Base-by-base conservation (phyloP, 2,329 filamentous ascomycete genomes). In the Fusarium begoniae region DNA sequence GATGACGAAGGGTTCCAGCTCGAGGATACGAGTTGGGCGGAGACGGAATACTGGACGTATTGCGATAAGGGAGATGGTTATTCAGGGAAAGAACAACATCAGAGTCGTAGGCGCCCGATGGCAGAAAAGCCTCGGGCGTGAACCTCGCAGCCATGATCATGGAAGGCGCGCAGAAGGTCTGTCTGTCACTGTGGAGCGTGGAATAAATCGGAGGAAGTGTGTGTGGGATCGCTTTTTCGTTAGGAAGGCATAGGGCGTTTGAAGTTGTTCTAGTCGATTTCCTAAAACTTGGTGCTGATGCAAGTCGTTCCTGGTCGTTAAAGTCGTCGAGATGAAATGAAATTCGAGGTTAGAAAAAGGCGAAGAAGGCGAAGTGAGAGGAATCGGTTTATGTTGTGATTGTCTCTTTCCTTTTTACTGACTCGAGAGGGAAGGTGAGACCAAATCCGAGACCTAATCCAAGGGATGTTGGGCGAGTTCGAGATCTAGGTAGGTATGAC, bases 121-220 rank as follows among this genome's bases (percentile, higher is more conserved):
- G 78, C 70, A 79, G 63, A 70, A 79, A 79, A 53, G 77, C 75
- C 57, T 78, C 76, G 54, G 78, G 69, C 32, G 73, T 75, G 50
- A 79, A 59, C 45, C 74, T 76, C 56, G 74, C 64, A 55, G 77
- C 66, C 77, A 78, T 78, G 62, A 71, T 76, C 69, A 65, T 69
- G 70, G 59, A 69, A 64, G 68, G 47, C 43, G 43, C 56, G 74
- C 62, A 37, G 26, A 50, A 75, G 58, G 48, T 64, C 37, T 59
- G 44, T 64, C 32, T 59, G 63, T 57, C 32, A 47, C 48, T 44
- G 54, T 57, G 58, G 63, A 73, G 66, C 47, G 66, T 69, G 60
- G 66, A 70, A 74, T 70, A 63, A 69, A 58, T 74, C 53, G 73
- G 67, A 59, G 69, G 45, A 61, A 64, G 63, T 57, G 63, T 66